These are phyloP conservation scores for Phytophthora cryptogea DNA, from an alignment of 352 stramenopile genomes.

Conservation along the genomic window DNA sequence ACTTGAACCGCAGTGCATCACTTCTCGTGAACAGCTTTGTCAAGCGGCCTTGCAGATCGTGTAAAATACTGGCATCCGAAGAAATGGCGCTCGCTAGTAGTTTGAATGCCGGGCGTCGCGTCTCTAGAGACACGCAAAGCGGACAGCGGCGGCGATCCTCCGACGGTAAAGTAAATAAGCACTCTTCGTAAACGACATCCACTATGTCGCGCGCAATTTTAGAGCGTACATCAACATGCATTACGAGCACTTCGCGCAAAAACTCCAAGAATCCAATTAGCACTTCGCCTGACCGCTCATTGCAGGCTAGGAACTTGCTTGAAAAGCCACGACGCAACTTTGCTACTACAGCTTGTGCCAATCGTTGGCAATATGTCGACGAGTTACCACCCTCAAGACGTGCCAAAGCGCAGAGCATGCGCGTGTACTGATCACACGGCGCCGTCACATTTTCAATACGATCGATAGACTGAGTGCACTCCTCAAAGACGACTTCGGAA, in stretches of 20 bases:
- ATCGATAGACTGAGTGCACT: conserved; percentile 64
- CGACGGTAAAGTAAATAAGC: conserved; percentile 80
- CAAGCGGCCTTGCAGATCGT: conserved; percentile 60
- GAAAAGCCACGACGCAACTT: conserved; percentile 79
- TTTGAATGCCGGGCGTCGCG: conserved; percentile 78
- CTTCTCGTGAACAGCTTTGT: conserved; percentile 65
- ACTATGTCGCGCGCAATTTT: conserved; percentile 69
- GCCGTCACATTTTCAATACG: conserved; percentile 66
- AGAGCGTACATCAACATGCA: conserved; percentile 53
- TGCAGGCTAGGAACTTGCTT: conserved; percentile 79
- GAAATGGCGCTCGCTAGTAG: conserved; percentile 81
- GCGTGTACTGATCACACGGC: conserved; percentile 73
- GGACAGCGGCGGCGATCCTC: conserved; percentile 66
- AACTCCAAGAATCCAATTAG: conserved; percentile 81
- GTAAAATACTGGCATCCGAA: conserved; percentile 62
- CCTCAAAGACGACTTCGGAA: conserved; percentile 63
- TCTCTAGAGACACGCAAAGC: conserved; percentile 80
- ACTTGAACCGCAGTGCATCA: conserved; percentile 69
- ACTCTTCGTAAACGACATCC: conserved; percentile 85
- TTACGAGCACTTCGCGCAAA: conserved; percentile 67
- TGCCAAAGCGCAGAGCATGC: conserved; percentile 73
- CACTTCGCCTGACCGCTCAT: conserved; percentile 69
- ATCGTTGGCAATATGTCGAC: conserved; percentile 49
- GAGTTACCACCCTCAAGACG: conserved; percentile 54
- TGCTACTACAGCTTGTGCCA: conserved; percentile 54